Base-by-base conservation (phyloP, 2,329 filamentous ascomycete species). In the Phialocephala sp. region DNA sequence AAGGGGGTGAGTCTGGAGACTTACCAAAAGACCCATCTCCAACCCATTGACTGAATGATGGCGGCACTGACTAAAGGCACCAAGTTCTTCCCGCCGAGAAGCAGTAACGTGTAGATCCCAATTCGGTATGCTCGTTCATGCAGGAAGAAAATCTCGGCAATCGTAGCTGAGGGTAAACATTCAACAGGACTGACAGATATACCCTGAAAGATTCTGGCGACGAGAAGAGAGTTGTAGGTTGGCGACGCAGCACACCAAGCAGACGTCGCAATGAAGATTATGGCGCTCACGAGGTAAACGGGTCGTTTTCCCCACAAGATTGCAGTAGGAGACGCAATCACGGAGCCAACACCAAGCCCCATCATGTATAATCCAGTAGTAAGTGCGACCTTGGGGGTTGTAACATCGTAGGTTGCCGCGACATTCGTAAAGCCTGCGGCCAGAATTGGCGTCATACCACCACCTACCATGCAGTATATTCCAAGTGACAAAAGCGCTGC, bases 281-380 rank as follows among this genome's bases (percentile, higher is more conserved):
- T 79, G 37, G 91, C 86, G 20, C 92, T 89, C 35, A 84, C 83
- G 24, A 98, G 85, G 76, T 98, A 98, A 0, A 98, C 92, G 0
- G 94, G 93, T 14, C 94, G 85, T 79, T 98, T 98, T 1, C 94
- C 95, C 66, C 82, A 97, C 0, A 97, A 76, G 67, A 98, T 97
- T 36, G 94, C 94, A 0, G 94, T 97, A 0, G 94, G 95, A 0
- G 92, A 95, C 73, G 91, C 89, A 60, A 98, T 75, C 8, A 97
- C 89, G 20, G 89, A 93, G 1, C 94, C 94, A 0, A 97, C 73
- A 1, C 94, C 94, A 45, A 98, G 81, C 0, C 95, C 95, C 86
- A 97, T 84, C 94, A 98, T 97, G 80, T 93, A 97, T 15, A 97
- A 80, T 0, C 94, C 94, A 0, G 94, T 97, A 0, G 94, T 98